Evolutionary conservation across 1,284 basidiomycete genomes (phyloP).

Genomic region (Pyrrhoderma noxium): DNA sequence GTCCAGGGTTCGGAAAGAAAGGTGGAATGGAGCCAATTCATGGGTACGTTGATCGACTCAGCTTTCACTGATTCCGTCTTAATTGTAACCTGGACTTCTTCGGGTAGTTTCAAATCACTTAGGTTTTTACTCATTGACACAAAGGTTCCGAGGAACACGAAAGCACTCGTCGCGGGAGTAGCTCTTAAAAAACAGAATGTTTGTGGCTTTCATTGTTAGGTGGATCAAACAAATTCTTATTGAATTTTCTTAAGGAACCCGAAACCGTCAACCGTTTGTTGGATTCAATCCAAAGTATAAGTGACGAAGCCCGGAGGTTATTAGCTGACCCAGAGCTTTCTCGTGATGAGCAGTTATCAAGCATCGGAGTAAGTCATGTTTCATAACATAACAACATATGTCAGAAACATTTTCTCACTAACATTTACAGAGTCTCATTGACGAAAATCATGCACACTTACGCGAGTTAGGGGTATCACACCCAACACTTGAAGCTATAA

Average conservation of each 20-base stretch:
- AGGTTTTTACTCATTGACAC: constrained; percentile 91
- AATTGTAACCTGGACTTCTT: constrained; percentile 18
- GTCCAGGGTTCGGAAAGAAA: constrained; percentile 68
- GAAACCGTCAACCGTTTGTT: constrained; percentile 70
- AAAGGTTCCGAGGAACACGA: constrained; percentile 88
- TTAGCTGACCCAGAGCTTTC: constrained; percentile 68
- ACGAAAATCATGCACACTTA: constrained; percentile 85
- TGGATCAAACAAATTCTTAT: constrained; percentile 11
- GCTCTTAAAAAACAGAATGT: constrained; percentile 64
- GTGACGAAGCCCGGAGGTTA: constrained; percentile 71
- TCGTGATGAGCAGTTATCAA: constrained; percentile 53
- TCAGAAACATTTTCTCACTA: constrained; percentile 6
- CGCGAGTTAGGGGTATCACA: constrained; percentile 92
- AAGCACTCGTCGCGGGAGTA: constrained; percentile 88
- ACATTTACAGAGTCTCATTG: constrained; percentile 58
- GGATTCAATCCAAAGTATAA: constrained; percentile 73
- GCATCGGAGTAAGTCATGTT: constrained; percentile 47
- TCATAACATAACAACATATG: not conserved
- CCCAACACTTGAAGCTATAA: constrained; percentile 79
- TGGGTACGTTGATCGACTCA: constrained; percentile 48
- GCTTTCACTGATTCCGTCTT: constrained; percentile 20
- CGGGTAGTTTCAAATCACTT: constrained; percentile 53
- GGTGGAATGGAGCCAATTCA: constrained; percentile 81
- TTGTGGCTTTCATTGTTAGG: constrained; percentile 24
- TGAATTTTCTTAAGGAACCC: constrained; percentile 51